Percentiles rank a stretch among this genome's conserved stretches.
These are phyloP conservation scores for Clavispora carvajalis DNA, from an alignment of 805 yeast genomes.

Conservation along the genomic window DNA sequence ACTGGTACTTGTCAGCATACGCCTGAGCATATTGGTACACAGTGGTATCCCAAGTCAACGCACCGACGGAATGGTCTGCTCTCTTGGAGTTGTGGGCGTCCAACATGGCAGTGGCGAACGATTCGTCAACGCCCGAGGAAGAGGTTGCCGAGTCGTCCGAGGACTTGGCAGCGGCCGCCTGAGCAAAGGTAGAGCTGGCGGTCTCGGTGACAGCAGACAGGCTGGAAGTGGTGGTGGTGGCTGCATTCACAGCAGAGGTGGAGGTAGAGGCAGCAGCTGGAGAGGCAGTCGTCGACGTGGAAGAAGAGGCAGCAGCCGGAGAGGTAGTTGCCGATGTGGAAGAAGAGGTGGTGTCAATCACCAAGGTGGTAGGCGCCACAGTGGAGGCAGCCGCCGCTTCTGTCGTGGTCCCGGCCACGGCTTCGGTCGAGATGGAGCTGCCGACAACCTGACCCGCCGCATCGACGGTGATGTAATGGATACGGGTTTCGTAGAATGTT, in stretches of 20 bases:
- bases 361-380: slow-evolving; percentile 7
- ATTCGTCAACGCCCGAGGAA: slow-evolving; percentile 16
- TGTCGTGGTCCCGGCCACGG: background rate
- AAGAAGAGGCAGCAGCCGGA: background rate
- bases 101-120: slow-evolving; percentile 44
- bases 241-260: no score
- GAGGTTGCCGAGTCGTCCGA: slow-evolving; percentile 14
- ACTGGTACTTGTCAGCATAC: slow-evolving; percentile 44
- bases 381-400: background rate
- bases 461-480: slow-evolving; percentile 23
- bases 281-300: background rate
- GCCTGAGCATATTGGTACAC: slow-evolving; percentile 51
- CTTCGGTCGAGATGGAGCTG: background rate
- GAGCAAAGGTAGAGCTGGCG: background rate
- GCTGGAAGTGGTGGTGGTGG: slow-evolving; percentile 1
- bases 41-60: slow-evolving; percentile 50
- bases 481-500: slow-evolving; percentile 24
- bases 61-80: slow-evolving; percentile 12
- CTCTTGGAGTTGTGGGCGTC: slow-evolving; percentile 48
- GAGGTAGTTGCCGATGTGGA: background rate
- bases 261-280: background rate
- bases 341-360: slow-evolving; percentile 4
- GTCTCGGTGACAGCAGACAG: background rate
- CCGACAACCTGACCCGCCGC: slow-evolving; percentile 11
- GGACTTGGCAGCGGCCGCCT: slow-evolving; percentile 3